These are phyloP conservation scores for Cercis canadensis DNA, from an alignment of 306 rosid genomes.

Conservation along the genomic window DNA sequence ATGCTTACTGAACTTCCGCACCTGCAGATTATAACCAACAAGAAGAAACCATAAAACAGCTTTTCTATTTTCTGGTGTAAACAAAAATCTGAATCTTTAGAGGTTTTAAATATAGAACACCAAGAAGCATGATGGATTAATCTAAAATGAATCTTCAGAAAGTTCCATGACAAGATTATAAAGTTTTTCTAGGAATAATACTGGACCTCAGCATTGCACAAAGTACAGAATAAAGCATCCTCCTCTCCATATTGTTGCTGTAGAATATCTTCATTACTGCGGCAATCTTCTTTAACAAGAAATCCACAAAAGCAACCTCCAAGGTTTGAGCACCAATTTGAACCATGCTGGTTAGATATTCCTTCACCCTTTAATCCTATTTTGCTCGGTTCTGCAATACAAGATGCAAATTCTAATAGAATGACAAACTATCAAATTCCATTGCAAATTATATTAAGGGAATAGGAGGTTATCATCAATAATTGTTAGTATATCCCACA, in stretches of 20 bases:
- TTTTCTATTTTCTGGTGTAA: slow-evolving; percentile 17
- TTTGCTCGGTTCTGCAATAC: slow-evolving; percentile 64
- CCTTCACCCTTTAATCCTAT: slow-evolving; percentile 48
- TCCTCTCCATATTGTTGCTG: slow-evolving; percentile 71
- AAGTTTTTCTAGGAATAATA: slow-evolving; percentile 28
- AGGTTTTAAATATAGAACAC: slow-evolving; percentile 10
- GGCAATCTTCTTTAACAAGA: slow-evolving; percentile 72
- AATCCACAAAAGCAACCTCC: slow-evolving; percentile 70
- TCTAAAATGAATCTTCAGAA: no score
- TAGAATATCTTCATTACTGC: slow-evolving; percentile 55
- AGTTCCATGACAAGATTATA: no score
- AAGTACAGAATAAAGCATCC: slow-evolving; percentile 79
- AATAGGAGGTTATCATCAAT: background rate
- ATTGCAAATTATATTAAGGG: slow-evolving; percentile 22
- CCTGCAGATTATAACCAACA: slow-evolving; percentile 52
- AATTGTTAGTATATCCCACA: slow-evolving; percentile 17
- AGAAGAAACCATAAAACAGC: slow-evolving; percentile 19
- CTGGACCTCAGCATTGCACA: slow-evolving; percentile 84
- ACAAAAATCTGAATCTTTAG: no score
- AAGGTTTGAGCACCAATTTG: slow-evolving; percentile 60
- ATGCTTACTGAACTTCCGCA: slow-evolving; percentile 84
- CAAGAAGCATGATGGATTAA: slow-evolving; percentile 15
- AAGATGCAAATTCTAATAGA: slow-evolving; percentile 40
- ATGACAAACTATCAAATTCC: slow-evolving; percentile 21
- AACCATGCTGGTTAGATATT: slow-evolving; percentile 40